Evolutionary conservation across 768 basidiomycete species (phyloP), one percentile per base, ranked within the genome.

Genomic region (Tulasnella sp.): DNA sequence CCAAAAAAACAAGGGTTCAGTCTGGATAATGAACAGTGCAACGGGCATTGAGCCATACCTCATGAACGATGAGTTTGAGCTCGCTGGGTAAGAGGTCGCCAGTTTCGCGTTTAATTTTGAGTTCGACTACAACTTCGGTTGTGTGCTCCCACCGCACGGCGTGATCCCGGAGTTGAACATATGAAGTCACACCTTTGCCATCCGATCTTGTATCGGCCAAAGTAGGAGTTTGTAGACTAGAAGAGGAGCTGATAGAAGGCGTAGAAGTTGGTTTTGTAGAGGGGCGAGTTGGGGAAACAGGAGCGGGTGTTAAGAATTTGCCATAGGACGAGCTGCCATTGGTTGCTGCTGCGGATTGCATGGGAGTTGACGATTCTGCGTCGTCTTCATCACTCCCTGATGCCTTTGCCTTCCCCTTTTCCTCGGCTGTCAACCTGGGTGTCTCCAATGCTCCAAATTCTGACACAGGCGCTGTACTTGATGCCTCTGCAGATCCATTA

Each of bases 51-150:
- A 25, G 28, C 49, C 58, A 33, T 57, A 70, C 72, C 71, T 74
- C 72, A 63, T 79, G 72, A 29, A 85, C 73, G 22, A 76, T 70
- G 3, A 88, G 69, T 63, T 80, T 84, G 53, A 84, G 71, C 9
- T 75, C 74, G 59, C 70, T 75, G n/a, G 72, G 71, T 35, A 73
- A 65, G 3, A 88, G 67, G 35, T 67, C 66, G 24, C 56, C 59
- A 20, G 64, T 64, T 42, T 76, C 70, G 34, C 79, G 70, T 41
- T 78, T 73, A 6, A 86, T 69, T 54, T 75, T 73, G 64, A 76
- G 70, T 54, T 79, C 75, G 12, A 85, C 70, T 3, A 76, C 65
- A 4, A 77, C 70, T 32, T 73, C 69, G 16, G 86, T 67, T 0
- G 69, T 65, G 46, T 77, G 71, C 5, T 74, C 72, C 81, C 81